Conservation (phyloP, 176 grass and related monocot species). For the Rhynchospora tenuis region DNA sequence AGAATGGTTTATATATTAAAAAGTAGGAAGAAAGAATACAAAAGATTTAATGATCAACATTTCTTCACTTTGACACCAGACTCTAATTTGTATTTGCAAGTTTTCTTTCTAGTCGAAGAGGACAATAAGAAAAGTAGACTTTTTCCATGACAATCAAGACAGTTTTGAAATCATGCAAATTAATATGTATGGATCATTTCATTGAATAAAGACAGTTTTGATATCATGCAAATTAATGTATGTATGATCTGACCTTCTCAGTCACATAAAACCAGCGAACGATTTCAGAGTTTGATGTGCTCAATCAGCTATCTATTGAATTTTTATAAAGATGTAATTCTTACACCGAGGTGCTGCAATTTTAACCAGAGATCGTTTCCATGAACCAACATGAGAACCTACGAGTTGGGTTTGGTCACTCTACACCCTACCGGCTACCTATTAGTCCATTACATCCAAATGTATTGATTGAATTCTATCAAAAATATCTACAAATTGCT, state of each 20-base stretch:
- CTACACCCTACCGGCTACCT: neutral
- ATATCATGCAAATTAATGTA: neutral
- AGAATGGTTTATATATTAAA: conserved; percentile 1
- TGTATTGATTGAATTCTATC: neutral
- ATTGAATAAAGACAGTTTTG: neutral
- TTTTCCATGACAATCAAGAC: neutral
- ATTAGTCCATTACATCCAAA: neutral
- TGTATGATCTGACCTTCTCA: neutral
- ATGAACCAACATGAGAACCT: neutral
- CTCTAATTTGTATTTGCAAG: neutral
- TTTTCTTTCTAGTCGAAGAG: neutral
- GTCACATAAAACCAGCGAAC: neutral
- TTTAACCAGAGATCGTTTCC: neutral
- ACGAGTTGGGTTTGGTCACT: neutral
- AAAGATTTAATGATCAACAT: neutral
- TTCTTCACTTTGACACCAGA: neutral
- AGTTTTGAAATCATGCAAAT: neutral
- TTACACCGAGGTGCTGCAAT: neutral
- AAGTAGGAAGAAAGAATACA: neutral
- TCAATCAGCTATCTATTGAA: neutral
- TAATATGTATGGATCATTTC: neutral
- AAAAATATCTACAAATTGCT: neutral
- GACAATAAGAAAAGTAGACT: neutral
- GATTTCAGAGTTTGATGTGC: neutral
- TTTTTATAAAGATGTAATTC: neutral